phyloP scores from a whole-genome alignment of 257 asterid genomes.

The Plectranthus barbatus region DNA sequence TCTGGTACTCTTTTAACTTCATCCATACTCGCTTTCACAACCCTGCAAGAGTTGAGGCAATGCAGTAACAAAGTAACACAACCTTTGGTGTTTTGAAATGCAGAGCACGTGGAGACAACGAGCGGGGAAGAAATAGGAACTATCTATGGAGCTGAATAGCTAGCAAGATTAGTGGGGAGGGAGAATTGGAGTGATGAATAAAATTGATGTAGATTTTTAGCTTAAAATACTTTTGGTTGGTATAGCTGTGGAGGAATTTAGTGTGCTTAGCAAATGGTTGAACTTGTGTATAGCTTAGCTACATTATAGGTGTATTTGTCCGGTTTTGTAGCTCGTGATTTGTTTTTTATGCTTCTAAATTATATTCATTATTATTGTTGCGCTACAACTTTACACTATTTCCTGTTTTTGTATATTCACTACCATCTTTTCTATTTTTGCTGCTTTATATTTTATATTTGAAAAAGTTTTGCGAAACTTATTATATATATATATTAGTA shows the following conservation, averaged over 20 bases:
- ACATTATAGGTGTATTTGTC: slow-evolving; percentile 6
- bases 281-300: slow-evolving; percentile 28
- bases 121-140: slow-evolving; percentile 56
- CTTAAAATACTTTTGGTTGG: too few relatives aligned
- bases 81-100: slow-evolving; percentile 18
- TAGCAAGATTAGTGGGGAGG: slow-evolving; percentile 2
- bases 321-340: slow-evolving; percentile 15
- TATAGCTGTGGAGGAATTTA: too few relatives aligned
- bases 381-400: too few relatives aligned
- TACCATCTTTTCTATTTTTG: too few relatives aligned
- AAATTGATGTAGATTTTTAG: too few relatives aligned
- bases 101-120: slow-evolving; percentile 84
- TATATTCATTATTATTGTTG: neutral
- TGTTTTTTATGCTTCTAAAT: slow-evolving; percentile 17
- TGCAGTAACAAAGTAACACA: slow-evolving; percentile 16
- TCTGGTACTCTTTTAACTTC: slow-evolving; percentile 51
- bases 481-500: too few relatives aligned
- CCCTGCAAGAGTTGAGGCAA: neutral
- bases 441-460: too few relatives aligned
- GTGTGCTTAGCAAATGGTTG: too few relatives aligned
- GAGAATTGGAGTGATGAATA: too few relatives aligned
- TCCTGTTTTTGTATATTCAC: too few relatives aligned
- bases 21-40: neutral
- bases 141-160: slow-evolving; percentile 12
- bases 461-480: too few relatives aligned